Conservation (phyloP, 805 yeast species). For the Yamadazyma laniorum region DNA sequence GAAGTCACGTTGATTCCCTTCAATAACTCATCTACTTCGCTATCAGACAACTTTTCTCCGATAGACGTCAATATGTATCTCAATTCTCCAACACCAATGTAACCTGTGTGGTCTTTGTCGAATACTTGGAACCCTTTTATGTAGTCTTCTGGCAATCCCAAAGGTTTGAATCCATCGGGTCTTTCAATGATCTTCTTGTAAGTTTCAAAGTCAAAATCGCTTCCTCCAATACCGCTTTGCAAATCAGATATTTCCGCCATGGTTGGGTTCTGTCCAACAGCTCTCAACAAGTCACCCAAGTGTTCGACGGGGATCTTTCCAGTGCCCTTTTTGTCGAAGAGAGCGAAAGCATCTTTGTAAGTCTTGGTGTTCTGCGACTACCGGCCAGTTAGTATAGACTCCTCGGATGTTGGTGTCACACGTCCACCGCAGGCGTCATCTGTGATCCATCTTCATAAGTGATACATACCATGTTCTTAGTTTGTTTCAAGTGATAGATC, state of each 20-base stretch:
- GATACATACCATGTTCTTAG: slow-evolving; percentile 1
- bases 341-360: slow-evolving; percentile 90
- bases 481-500: too few relatives aligned
- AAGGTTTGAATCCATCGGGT: slow-evolving; percentile 83
- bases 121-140: slow-evolving; percentile 92
- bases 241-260: slow-evolving; percentile 71
- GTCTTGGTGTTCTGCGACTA: slow-evolving; percentile 47
- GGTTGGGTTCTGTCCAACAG: slow-evolving; percentile 98
- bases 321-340: slow-evolving; percentile 93
- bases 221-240: slow-evolving; percentile 43
- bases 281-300: slow-evolving; percentile 90
- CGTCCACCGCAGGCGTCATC: too few relatives aligned
- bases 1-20: slow-evolving; percentile 93
- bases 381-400: slow-evolving; percentile 23
- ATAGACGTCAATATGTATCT: slow-evolving; percentile 92
- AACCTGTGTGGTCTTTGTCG: slow-evolving; percentile 93
- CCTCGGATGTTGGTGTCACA: too few relatives aligned
- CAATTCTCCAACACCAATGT: slow-evolving; percentile 95
- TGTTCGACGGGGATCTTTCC: slow-evolving; percentile 83
- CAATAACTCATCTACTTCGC: slow-evolving; percentile 92
- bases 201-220: slow-evolving; percentile 69
- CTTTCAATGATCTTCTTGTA: slow-evolving; percentile 76
- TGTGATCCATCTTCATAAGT: too few relatives aligned
- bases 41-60: slow-evolving; percentile 88
- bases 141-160: slow-evolving; percentile 89